A percentile compares a stretch with the other conserved stretches of the same genome.
These are phyloP conservation scores for Orbilia quercus DNA, from an alignment of 2,329 filamentous ascomycete species.

Conservation along the genomic window DNA sequence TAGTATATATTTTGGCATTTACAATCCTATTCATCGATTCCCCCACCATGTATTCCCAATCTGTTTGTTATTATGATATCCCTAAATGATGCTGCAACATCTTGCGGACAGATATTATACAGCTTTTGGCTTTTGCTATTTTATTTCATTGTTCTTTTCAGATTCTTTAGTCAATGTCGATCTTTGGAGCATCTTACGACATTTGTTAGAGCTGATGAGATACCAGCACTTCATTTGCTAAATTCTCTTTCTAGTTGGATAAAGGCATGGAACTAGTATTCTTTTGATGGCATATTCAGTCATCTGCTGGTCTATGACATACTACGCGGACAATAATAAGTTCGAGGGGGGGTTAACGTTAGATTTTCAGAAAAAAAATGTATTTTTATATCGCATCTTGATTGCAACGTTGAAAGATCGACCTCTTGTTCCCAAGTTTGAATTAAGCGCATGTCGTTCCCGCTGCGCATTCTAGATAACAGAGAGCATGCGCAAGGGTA, in stretches of 20 bases:
- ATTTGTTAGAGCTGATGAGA: neutral
- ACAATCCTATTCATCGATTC: slow-evolving; percentile 45
- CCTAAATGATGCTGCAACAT: slow-evolving; percentile 42
- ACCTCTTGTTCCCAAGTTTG: neutral
- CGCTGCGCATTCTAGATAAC: neutral
- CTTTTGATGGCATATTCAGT: neutral
- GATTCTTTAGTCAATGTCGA: neutral
- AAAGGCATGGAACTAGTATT: neutral
- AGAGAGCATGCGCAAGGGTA: slow-evolving; percentile 41
- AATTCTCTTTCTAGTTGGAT: neutral
- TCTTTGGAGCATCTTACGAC: no score
- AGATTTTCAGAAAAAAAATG: slow-evolving; percentile 13
- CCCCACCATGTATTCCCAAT: slow-evolving; percentile 46
- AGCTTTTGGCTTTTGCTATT: slow-evolving; percentile 24
- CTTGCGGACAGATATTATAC: slow-evolving; percentile 28
- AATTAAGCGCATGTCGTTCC: neutral
- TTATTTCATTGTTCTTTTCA: neutral
- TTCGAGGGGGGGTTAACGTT: neutral
- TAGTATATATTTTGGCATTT: slow-evolving; percentile 49
- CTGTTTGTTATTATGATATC: slow-evolving; percentile 50
- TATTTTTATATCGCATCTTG: slow-evolving; percentile 19
- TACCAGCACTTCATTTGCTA: neutral
- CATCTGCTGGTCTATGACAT: neutral
- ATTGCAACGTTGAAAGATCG: neutral
- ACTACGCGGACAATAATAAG: neutral